These are phyloP conservation scores for Phialocephala subalpina DNA, from an alignment of 2,329 filamentous ascomycete genomes.

Conservation along the genomic window DNA sequence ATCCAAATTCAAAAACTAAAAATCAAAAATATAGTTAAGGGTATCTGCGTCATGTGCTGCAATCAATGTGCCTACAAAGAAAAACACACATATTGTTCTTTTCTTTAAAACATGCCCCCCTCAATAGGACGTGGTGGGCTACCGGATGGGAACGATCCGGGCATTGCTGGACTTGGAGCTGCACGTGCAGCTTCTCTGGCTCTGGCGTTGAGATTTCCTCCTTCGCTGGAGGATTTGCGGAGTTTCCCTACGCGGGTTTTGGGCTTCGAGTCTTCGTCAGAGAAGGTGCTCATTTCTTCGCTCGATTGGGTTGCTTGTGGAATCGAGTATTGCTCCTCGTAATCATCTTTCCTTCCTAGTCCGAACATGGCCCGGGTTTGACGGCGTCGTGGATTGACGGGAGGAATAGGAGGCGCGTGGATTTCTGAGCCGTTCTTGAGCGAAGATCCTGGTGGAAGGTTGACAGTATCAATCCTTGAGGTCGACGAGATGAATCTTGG, in stretches of 20 bases:
- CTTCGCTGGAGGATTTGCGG: conserved; percentile 43
- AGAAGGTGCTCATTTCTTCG: conserved; percentile 45
- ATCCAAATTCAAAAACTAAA: conserved; percentile 21
- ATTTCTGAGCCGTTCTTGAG: conserved; percentile 38
- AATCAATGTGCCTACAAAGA: conserved; percentile 10
- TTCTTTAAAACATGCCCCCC: conserved; percentile 42
- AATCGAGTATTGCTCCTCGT: conserved; percentile 32
- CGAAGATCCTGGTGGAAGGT: conserved; percentile 41
- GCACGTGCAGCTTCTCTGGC: conserved; percentile 37
- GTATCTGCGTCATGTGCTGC: conserved; percentile 32
- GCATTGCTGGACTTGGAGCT: conserved; percentile 41
- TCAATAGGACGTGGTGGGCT: conserved; percentile 35
- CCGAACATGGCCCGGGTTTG: conserved; percentile 44
- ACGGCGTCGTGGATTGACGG: conserved; percentile 43
- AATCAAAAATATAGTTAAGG: conserved; percentile 29
- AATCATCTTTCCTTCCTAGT: conserved; percentile 37
- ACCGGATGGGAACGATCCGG: conserved; percentile 28
- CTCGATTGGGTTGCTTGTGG: conserved; percentile 41
- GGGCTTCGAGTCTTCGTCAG: conserved; percentile 42
- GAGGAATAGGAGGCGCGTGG: conserved; percentile 43
- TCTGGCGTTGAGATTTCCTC: conserved; percentile 41
- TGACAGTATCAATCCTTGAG: conserved; percentile 42
- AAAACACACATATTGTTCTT: neutral
- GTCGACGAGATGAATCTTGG: conserved; percentile 44
- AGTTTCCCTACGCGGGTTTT: conserved; percentile 35